A percentile compares a stretch with the other conserved stretches of the same genome.
phyloP scores from a whole-genome alignment of 257 asterid genomes.

The Capsicum baccatum region DNA sequence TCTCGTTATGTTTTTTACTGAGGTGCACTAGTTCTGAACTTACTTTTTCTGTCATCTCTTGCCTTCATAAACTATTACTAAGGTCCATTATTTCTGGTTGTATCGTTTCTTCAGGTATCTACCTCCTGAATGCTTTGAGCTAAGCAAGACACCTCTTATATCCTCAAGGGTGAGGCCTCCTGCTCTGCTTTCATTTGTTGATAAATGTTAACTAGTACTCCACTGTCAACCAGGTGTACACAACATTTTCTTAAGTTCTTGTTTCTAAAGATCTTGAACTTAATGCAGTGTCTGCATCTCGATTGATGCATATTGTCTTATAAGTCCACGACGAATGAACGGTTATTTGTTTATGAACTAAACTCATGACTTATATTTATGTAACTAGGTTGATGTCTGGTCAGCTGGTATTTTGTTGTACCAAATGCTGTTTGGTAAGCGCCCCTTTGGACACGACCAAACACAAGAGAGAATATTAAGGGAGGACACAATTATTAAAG shows the following conservation, averaged over 20 bases:
- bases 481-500: constrained; percentile 95
- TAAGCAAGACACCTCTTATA: constrained; percentile 89
- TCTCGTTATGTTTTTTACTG: neutral
- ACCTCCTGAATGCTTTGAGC: constrained; percentile 99
- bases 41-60: constrained; percentile 6
- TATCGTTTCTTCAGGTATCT: constrained; percentile 67
- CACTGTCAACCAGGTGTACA: neutral
- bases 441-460: constrained; percentile 99
- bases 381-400: constrained; percentile 96
- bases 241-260: neutral
- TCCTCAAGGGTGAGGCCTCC: constrained; percentile 81
- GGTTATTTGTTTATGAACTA: constrained; percentile 20
- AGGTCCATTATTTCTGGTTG: constrained; percentile 19
- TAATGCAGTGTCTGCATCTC: constrained; percentile 8
- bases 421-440: constrained; percentile 95
- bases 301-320: constrained; percentile 15
- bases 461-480: constrained; percentile 92
- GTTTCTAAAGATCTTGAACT: neutral
- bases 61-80: neutral
- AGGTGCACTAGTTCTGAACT: constrained; percentile 23
- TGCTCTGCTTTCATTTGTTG: neutral
- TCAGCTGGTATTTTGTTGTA: constrained; percentile 89
- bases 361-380: constrained; percentile 24
- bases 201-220: constrained; percentile 10
- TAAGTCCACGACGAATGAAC: neutral